Base-by-base conservation (phyloP, 257 asterid species). In the Cynanchum wilfordii region DNA sequence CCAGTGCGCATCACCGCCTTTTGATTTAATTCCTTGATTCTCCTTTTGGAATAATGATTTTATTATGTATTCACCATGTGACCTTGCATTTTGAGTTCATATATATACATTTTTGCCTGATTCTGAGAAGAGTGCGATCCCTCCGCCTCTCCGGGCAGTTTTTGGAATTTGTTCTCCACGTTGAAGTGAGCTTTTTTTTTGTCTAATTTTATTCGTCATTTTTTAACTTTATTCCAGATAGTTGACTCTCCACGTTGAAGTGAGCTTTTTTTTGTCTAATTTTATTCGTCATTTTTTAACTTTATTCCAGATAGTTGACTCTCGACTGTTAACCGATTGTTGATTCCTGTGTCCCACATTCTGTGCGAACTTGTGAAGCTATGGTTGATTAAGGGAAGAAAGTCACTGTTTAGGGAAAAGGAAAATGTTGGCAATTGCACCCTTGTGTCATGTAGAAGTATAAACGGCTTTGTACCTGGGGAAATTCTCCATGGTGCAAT, bases 141-240 rank as follows among this genome's bases (percentile, higher is more conserved):
- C 73, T 79, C 74, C 79, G 96, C 96, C 96, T 89, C 96, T 89
- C 93, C 87, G 81, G 80, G 86, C 89, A 80, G 83, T 56, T 82
- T 87, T 81, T 80, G 84, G 66, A 77, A 66, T 74, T 75, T 70
- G 36, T 68, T n/a, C n/a, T n/a, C n/a, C n/a, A n/a, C n/a, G n/a
- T n/a, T n/a, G n/a, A n/a, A n/a, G n/a, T 47, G 27, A 24, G 8
- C 19, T 8, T 33, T 45, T 45, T 10, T 19, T 55, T 22, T 29
- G 10, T 10, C 4, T 12, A n/a, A n/a, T 13, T 20, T 47, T 1
- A 47, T 11, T 4, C 16, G 0, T 55, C 11, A 25, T 27, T n/a
- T n/a, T n/a, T n/a, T n/a, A n/a, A n/a, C n/a, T n/a, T n/a, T n/a
- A n/a, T n/a, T n/a, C n/a, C n/a, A n/a, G n/a, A n/a, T n/a, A n/a